phyloP scores from a whole-genome alignment of 345 rosid genomes.

The Populus davidiana region DNA sequence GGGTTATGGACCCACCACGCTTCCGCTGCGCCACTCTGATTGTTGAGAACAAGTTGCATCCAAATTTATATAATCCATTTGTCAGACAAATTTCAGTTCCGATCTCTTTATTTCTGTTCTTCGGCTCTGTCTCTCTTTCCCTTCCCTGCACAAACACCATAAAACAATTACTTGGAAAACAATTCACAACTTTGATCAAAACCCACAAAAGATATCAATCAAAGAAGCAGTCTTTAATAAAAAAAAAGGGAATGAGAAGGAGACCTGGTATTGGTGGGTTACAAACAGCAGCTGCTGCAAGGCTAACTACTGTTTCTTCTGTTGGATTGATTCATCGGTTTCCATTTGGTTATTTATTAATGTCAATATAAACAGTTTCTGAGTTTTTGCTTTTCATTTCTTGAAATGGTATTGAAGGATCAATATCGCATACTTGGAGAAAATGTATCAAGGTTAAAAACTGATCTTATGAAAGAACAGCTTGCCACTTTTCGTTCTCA shows the following conservation, averaged over 20 bases:
- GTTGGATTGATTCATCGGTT: neutral
- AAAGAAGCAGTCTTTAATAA: neutral
- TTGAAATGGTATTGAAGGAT: constrained; percentile 39
- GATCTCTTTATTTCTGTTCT: no score
- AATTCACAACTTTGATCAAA: neutral
- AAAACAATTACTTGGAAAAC: neutral
- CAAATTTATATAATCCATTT: rapidly evolving
- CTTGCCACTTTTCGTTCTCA: constrained; percentile 83
- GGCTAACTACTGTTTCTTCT: constrained; percentile 41
- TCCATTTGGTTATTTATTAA: neutral
- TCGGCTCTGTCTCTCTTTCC: no score
- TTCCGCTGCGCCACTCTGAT: constrained; percentile 42
- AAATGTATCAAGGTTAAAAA: constrained; percentile 79
- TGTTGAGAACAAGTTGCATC: rapidly evolving
- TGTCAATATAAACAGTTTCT: neutral
- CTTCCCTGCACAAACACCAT: neutral
- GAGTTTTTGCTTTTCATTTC: neutral
- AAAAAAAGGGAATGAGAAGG: constrained; percentile 45
- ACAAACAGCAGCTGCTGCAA: constrained; percentile 70
- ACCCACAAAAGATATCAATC: neutral
- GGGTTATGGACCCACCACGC: constrained; percentile 63
- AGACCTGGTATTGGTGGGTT: constrained; percentile 91
- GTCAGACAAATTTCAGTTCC: no score
- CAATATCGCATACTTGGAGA: constrained; percentile 79
- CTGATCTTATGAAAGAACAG: constrained; percentile 96